These are phyloP conservation scores for Plasmodium inui DNA, from an alignment of 169 alveolate species.

Conservation along the genomic window DNA sequence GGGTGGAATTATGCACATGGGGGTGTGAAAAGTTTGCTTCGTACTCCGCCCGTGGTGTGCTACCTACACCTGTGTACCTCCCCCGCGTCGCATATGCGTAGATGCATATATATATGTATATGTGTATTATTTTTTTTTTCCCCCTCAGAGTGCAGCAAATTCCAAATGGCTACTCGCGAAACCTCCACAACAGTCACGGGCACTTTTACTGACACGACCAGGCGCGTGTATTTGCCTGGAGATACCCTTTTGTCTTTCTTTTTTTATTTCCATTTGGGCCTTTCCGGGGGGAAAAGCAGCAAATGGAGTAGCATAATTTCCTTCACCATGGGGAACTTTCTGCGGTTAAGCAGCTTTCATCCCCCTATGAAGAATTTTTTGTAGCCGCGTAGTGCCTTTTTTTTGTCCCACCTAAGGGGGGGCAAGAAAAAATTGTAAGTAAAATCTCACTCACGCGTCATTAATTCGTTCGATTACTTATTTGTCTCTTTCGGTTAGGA, in stretches of 20 bases:
- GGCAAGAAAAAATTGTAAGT: neutral
- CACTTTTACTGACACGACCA: slow-evolving; percentile 9
- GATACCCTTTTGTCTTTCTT: neutral
- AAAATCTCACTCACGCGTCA: neutral
- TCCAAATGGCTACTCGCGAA: slow-evolving; percentile 28
- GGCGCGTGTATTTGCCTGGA: neutral
- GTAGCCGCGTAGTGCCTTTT: neutral
- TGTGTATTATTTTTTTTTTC: neutral
- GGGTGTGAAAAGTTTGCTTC: neutral
- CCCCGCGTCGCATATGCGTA: neutral
- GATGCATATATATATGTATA: neutral
- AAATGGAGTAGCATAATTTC: neutral
- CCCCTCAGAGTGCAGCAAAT: slow-evolving; percentile 51
- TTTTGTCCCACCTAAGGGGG: neutral
- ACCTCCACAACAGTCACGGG: slow-evolving; percentile 9
- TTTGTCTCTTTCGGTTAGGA: neutral
- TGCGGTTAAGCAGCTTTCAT: neutral
- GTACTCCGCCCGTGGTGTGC: neutral
- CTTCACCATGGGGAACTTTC: neutral
- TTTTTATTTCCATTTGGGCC: neutral
- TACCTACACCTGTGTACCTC: neutral
- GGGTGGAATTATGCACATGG: neutral
- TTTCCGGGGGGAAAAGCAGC: neutral
- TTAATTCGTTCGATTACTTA: neutral
- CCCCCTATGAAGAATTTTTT: neutral